These are phyloP conservation scores for Marsdenia floribunda DNA, from an alignment of 257 asterid species.

Conservation along the genomic window DNA sequence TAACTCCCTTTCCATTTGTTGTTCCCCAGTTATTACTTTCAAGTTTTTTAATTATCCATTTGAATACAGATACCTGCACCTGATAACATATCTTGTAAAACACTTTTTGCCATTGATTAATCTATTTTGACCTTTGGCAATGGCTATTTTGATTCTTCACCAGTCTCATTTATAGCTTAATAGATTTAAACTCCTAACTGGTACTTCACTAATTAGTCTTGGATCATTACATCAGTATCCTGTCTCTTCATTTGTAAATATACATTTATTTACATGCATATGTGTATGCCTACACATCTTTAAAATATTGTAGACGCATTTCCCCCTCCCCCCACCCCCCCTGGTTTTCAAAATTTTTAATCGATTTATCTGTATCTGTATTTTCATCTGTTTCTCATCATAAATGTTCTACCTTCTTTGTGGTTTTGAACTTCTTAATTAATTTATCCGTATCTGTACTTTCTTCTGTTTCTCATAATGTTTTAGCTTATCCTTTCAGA, in stretches of 20 bases:
- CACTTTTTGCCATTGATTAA: not conserved
- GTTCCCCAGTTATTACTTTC: not conserved
- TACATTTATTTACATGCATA: not conserved
- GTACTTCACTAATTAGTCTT: not conserved
- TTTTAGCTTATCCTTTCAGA: conserved; percentile 32
- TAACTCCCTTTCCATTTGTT: not conserved
- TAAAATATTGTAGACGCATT: not conserved
- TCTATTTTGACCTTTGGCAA: not conserved
- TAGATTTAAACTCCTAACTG: not conserved
- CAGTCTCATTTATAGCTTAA: not conserved
- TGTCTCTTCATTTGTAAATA: not conserved
- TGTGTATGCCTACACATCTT: not conserved
- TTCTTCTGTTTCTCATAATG: not conserved
- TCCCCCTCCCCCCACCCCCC: no score
- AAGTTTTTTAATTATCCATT: not conserved
- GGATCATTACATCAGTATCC: not conserved
- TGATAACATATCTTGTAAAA: not conserved
- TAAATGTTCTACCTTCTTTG: not conserved
- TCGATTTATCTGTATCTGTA: no score
- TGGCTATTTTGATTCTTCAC: not conserved
- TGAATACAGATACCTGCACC: not conserved
- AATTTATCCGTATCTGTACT: not conserved
- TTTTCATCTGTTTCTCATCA: no score
- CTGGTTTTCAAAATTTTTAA: no score
- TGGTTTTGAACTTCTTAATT: not conserved